Evolutionary conservation across 2,329 filamentous ascomycete species (phyloP).

Genomic region (Hymenoscyphus albidus): DNA sequence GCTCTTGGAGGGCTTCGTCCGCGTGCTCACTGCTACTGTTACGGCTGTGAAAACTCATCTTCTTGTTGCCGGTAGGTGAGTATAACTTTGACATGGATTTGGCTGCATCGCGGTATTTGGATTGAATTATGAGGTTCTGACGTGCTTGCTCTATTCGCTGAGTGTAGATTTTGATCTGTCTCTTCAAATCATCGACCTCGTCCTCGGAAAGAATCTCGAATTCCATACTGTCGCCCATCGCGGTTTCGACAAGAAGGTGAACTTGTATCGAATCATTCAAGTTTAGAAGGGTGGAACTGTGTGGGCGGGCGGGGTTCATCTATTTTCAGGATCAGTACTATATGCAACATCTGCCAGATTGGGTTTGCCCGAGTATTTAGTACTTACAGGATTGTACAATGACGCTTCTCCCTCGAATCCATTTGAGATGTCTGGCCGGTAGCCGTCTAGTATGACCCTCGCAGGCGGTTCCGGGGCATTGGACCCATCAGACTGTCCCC

Average conservation of each 20-base stretch:
- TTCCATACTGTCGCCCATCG: slow-evolving; percentile 79
- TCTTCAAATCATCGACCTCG: slow-evolving; percentile 88
- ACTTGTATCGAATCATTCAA: slow-evolving; percentile 74
- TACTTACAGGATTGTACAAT: slow-evolving; percentile 52
- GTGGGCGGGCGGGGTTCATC: slow-evolving; percentile 49
- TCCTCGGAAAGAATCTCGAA: slow-evolving; percentile 87
- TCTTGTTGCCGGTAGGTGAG: slow-evolving; percentile 54
- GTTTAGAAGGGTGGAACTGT: slow-evolving; percentile 56
- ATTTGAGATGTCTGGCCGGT: slow-evolving; percentile 51
- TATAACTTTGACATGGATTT: slow-evolving; percentile 81
- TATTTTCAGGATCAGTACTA: slow-evolving; percentile 27
- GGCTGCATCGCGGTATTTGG: slow-evolving; percentile 91
- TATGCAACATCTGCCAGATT: neutral
- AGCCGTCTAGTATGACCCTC: slow-evolving; percentile 55
- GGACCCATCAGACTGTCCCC: slow-evolving; percentile 14
- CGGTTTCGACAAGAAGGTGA: slow-evolving; percentile 90
- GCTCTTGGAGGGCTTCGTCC: slow-evolving; percentile 66
- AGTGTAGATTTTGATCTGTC: slow-evolving; percentile 68
- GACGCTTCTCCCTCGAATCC: slow-evolving; percentile 52
- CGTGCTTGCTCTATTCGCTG: slow-evolving; percentile 78
- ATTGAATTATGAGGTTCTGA: slow-evolving; percentile 81
- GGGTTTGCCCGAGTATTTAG: slow-evolving; percentile 13
- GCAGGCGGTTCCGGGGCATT: slow-evolving; percentile 37
- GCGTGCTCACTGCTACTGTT: slow-evolving; percentile 38
- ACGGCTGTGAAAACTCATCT: slow-evolving; percentile 43